These are phyloP conservation scores for Macrolepiota dolichaula DNA, from an alignment of 768 basidiomycete genomes.

Conservation along the genomic window DNA sequence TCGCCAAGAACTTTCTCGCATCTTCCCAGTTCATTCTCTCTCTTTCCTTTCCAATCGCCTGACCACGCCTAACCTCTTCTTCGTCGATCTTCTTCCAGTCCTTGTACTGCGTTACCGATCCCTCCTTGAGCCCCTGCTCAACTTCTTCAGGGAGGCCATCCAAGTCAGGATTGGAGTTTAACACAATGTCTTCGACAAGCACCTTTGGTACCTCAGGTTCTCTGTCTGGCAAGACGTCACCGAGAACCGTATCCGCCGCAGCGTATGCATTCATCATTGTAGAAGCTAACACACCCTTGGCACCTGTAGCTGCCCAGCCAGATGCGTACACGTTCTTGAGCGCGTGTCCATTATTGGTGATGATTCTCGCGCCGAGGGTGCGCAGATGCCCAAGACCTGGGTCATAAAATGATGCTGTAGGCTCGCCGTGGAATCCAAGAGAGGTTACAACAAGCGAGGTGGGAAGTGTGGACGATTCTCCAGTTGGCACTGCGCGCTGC, in stretches of 20 bases:
- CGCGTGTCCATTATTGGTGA: slow-evolving; percentile 30
- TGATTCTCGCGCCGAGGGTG: slow-evolving; percentile 47
- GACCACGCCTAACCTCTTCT: slow-evolving; percentile 66
- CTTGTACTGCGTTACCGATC: slow-evolving; percentile 54
- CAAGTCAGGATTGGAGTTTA: slow-evolving; percentile 35
- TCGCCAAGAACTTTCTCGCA: slow-evolving; percentile 28
- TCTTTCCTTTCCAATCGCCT: slow-evolving; percentile 59
- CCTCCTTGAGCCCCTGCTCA: slow-evolving; percentile 33
- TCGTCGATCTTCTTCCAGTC: slow-evolving; percentile 76
- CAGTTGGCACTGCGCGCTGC: slow-evolving; percentile 50
- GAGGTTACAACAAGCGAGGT: slow-evolving; percentile 87
- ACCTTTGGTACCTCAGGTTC: slow-evolving; percentile 6
- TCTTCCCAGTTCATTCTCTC: slow-evolving; percentile 76
- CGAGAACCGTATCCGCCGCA: slow-evolving; percentile 67
- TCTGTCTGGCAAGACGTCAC: slow-evolving; percentile 39
- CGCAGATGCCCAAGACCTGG: slow-evolving; percentile 52
- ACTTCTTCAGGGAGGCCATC: slow-evolving; percentile 50
- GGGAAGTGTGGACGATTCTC: slow-evolving; percentile 41
- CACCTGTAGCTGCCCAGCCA: slow-evolving; percentile 92
- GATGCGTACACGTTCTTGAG: slow-evolving; percentile 78
- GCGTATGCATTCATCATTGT: slow-evolving; percentile 93
- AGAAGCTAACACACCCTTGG: slow-evolving; percentile 85
- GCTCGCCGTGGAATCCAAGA: slow-evolving; percentile 80
- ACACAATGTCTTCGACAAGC: slow-evolving; percentile 12
- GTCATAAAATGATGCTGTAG: slow-evolving; percentile 57